Evolutionary conservation across 208 protist genomes (phyloP), one percentile per base, ranked within the genome.

Genomic region (Wallacemonas sp.): DNA sequence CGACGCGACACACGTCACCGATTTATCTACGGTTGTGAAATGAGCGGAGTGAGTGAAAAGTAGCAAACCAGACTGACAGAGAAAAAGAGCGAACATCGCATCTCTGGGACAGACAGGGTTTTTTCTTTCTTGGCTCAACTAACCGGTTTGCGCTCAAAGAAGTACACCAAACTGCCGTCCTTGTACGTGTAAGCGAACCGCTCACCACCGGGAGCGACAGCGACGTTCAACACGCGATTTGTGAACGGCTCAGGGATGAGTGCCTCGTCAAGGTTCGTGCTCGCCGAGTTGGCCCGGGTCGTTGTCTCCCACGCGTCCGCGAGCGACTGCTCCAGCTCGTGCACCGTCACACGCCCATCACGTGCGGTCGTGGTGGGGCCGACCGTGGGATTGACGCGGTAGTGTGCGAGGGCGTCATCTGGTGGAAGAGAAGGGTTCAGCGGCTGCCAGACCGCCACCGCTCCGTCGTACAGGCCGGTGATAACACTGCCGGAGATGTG

Each of bases 361-460:
- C 65, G 16, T 1, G 52, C 38, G 3, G 67, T 58, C 5, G 72
- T 68, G 0, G 39, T n/a, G 9, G 83, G 83, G 30, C 75, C 63
- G 2, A 68, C 27, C 9, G 70, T 61, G 0, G 89, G 80, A 61
- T 92, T 85, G 0, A 80, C 81, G 21, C 80, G 83, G 72, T 95
- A 95, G 64, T 91, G 78, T 44, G 76, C 72, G 2, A 90, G 60
- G 11, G 72, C 62, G 23, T 90, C 70, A 3, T 74, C 49, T 6
- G 52, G 19, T 12, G 30, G 38, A 3, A 77, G 52, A 12, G 55
- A 54, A 0, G 66, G 60, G 39, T 70, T 67, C 17, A 96, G 74
- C 9, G 90, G 90, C 70, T 94, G 90, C 88, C 90, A 96, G 24
- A 94, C 88, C 9, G 88, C 81, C 9, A 89, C 90, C 2, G 86